Evolutionary conservation across 495 filamentous ascomycete genomes (phyloP), one percentile per base, ranked within the genome.

Genomic region (Aspergillus affinis): DNA sequence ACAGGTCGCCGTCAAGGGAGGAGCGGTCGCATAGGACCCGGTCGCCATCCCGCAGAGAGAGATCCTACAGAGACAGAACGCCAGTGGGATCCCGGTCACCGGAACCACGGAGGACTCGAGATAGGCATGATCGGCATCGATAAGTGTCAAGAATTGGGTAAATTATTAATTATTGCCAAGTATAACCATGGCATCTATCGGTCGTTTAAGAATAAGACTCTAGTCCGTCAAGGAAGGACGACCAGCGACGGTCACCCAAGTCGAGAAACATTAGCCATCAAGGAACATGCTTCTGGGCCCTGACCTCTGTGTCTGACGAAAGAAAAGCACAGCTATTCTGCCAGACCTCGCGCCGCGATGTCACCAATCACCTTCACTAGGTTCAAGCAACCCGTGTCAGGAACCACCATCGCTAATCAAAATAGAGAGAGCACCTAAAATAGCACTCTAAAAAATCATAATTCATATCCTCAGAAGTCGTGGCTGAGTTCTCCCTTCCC

Each of bases 21-120:
- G 62, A 65, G 27, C 54, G 59, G 54, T 65, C 66, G n/a, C 49
- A 62, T 49, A 59, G 62, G 48, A 62, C 61, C 4, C 67, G 59
- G 36, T 65, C 65, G 20, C 55, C 57, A 17, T 60, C 63, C 23
- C 57, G 63, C 54, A 64, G 59, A 46, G 65, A 69, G 27, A 67
- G 59, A 45, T 53, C 56, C 20, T 50, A 66, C 59, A 62, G 65
- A 61, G 68, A 78, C 55, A 62, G 66, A 6, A 67, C 69, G 20
- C 58, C 65, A 9, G 64, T 64, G 51, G 57, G 63, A 51, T 78
- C 74, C 30, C 71, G 72, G 60, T 77, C 74, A 13, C 74, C 76
- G 4, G 64, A 64, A 17, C 65, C 70, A 32, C 68, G 71, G n/a
- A 65, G 66, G 23, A 63, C 71, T 45, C 72, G 71, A 23, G 75